Base-by-base conservation (phyloP, 2,329 filamentous ascomycete genomes). In the Fusarium penzigii region DNA sequence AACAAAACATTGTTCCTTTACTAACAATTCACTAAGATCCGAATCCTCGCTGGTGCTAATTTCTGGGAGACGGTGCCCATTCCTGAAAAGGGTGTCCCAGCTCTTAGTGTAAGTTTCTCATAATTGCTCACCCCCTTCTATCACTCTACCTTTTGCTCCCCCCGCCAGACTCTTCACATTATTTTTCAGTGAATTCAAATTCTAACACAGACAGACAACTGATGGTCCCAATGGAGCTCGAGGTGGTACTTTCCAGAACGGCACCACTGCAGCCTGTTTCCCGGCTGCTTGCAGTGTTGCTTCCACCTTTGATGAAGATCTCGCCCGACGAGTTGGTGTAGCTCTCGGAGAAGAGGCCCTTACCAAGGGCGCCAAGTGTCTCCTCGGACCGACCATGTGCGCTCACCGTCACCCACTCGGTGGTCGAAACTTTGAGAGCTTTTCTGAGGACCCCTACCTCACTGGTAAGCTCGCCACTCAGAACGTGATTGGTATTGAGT, bases 341-440 rank as follows among this genome's bases (percentile, higher is more conserved):
- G 72, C 84, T 16, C 78, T 88, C 57, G 85, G 80, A 17, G 78
- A 84, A 32, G 85, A 73, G 51, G 65, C 68, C 5, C 65, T 66
- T 5, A 65, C 63, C 53, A 92, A 92, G 71, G 88, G 88, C 49
- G 80, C 88, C 9, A 86, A 90, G 60, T 80, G 89, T n/a, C 82
- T 88, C 55, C 78, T 68, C 40, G 65, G 60, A 13, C 65, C 65
- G 6, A 68, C 65, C n/a, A 65, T 65, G 63, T 65, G 63, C 25
- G 43, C 64, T 6, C 63, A 65, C 34, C 63, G 63, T n/a, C 63
- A 65, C 34, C 63, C 63, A n/a, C 50, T 65, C 1, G 63, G 63
- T 7, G 63, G 63, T 14, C 63, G 63, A 25, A 65, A 65, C 51
- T 65, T 65, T 25, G 63, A 65, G 48, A 64, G 61, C 5, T 65